phyloP scores from a whole-genome alignment of 495 filamentous ascomycete species.

The Podospora pseudoanserina region DNA sequence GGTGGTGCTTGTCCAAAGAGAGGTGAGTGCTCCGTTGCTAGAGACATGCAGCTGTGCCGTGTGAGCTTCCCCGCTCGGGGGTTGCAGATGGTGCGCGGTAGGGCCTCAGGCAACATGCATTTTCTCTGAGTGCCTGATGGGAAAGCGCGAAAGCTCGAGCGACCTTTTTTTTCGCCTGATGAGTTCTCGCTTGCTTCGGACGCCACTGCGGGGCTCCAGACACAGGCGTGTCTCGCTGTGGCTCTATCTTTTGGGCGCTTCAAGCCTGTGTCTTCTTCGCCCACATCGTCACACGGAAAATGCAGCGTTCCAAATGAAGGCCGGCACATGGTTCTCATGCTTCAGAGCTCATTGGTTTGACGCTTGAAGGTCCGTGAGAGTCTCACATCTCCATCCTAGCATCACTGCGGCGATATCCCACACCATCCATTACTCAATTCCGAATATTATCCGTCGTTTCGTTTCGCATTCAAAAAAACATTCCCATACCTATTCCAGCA shows the following conservation, averaged over 20 bases:
- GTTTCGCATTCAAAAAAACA: too few species aligned
- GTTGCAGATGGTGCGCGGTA: neutral
- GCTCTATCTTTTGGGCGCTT: neutral
- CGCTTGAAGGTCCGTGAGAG: neutral
- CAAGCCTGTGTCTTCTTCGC: neutral
- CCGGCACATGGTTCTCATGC: neutral
- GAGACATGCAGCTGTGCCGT: neutral
- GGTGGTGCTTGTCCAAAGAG: neutral
- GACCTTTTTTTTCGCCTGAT: neutral
- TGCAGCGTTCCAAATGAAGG: conserved; percentile 8
- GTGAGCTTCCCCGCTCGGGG: neutral
- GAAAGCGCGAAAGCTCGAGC: conserved; percentile 2
- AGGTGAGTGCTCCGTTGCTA: neutral
- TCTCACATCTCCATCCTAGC: neutral
- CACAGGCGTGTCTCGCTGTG: neutral
- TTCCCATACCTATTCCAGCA: neutral
- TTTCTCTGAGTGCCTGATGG: neutral
- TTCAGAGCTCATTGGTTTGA: neutral
- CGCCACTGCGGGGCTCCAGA: conserved; percentile 1
- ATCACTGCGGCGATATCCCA: neutral
- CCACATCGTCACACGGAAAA: neutral
- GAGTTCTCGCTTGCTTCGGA: conserved; percentile 1
- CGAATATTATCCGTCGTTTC: neutral
- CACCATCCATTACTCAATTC: neutral
- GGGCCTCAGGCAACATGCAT: neutral